These are phyloP conservation scores for Mycena haematopus DNA, from an alignment of 768 basidiomycete species.

Conservation along the genomic window DNA sequence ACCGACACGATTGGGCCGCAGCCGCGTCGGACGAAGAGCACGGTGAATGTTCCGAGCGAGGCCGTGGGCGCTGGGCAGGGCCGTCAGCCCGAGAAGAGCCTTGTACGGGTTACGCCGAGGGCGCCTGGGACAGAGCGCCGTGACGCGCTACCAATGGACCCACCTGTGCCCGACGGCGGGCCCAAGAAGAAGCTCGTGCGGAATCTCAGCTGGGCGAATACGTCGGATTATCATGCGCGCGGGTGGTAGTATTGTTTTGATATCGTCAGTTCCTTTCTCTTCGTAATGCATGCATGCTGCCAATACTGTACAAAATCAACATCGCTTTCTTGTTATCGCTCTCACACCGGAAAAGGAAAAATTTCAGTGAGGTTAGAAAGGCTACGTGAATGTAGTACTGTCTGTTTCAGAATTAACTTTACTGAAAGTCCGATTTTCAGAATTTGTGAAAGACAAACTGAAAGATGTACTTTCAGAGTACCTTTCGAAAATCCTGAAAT, in stretches of 20 bases:
- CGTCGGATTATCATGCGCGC: constrained; percentile 17
- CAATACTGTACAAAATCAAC: constrained; percentile 20
- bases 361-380: too few species aligned
- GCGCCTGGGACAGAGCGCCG: constrained; percentile 20
- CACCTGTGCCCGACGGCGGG: constrained; percentile 6
- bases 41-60: constrained; percentile 19
- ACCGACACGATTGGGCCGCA: constrained; percentile 48
- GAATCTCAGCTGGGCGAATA: constrained; percentile 29
- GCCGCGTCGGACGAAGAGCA: constrained; percentile 30
- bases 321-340: constrained; percentile 12
- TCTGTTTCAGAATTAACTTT: too few species aligned
- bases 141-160: constrained; percentile 20
- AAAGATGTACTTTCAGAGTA: too few species aligned
- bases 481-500: too few species aligned
- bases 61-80: constrained; percentile 11
- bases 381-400: too few species aligned
- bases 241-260: constrained; percentile 18
- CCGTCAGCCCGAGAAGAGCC: constrained; percentile 23
- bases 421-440: too few species aligned
- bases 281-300: constrained; percentile 19
- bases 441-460: too few species aligned
- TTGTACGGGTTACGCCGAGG: constrained; percentile 27
- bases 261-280: background rate
- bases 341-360: too few species aligned
- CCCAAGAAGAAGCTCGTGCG: constrained; percentile 30